Conservation (phyloP, 78 protist species). For the Dictyostelium citrinum region DNA sequence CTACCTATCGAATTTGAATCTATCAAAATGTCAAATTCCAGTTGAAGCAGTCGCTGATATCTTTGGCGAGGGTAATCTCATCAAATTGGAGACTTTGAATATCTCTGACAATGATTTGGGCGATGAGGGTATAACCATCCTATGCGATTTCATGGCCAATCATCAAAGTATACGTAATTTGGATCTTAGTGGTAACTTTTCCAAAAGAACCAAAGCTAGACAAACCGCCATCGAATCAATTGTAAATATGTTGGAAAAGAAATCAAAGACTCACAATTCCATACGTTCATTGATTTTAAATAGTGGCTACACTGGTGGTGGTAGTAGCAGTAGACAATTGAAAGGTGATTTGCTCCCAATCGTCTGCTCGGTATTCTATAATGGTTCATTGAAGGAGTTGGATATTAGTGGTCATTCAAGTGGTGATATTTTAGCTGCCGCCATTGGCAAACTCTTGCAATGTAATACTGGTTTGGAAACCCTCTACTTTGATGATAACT, state of each 20-base stretch:
- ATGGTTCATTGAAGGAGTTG: conserved; percentile 14
- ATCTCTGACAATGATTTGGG: conserved; percentile 61
- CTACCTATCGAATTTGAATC: conserved; percentile 1
- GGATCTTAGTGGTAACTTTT: conserved; percentile 32
- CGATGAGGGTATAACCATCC: conserved; percentile 40
- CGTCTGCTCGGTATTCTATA: conserved; percentile 9
- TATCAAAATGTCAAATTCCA: conserved; percentile 52
- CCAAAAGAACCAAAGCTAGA: conserved; percentile 7
- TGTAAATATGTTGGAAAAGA: conserved; percentile 39
- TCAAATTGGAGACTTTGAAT: conserved; percentile 40
- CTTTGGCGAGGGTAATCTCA: conserved; percentile 64
- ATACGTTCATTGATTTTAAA: conserved; percentile 4
- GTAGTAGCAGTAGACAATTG: conserved; percentile 25
- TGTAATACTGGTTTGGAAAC: neutral
- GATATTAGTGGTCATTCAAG: conserved; percentile 55
- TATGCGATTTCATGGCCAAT: conserved; percentile 8
- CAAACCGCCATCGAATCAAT: conserved; percentile 26
- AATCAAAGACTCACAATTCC: conserved; percentile 44
- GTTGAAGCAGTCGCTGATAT: conserved; percentile 16
- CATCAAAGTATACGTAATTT: neutral
- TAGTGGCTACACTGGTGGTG: neutral
- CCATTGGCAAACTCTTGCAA: conserved; percentile 51
- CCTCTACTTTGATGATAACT: conserved; percentile 63
- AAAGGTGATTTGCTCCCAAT: conserved; percentile 58
- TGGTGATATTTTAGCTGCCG: conserved; percentile 71